Evolutionary conservation across 345 rosid species (phyloP).

Genomic region (Balakata baccata): DNA sequence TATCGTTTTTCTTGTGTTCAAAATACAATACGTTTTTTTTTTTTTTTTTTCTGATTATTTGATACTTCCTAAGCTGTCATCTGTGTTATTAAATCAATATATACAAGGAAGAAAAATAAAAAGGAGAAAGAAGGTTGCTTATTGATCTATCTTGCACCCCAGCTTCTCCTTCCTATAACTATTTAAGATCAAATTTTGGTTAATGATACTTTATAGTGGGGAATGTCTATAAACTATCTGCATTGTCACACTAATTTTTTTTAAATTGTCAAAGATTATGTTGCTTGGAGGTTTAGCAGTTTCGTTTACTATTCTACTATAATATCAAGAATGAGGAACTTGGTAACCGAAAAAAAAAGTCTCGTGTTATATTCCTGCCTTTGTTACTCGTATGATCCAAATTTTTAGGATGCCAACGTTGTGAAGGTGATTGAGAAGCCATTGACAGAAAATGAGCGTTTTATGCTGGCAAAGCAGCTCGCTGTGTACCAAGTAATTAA

Average conservation of each 20-base stretch:
- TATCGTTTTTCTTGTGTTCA: too few relatives aligned
- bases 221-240: not conserved
- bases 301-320: too few relatives aligned
- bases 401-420: conserved; percentile 68
- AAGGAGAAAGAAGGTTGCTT: not conserved
- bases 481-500: conserved; percentile 68
- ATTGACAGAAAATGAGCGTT: conserved; percentile 80
- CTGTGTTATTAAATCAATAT: too few relatives aligned
- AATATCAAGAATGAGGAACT: too few relatives aligned
- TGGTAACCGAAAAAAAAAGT: not conserved
- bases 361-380: not conserved
- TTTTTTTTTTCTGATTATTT: too few relatives aligned
- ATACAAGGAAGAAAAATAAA: not conserved
- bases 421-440: conserved; percentile 85
- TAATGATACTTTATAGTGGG: not conserved
- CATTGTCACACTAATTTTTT: not conserved
- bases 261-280: not conserved
- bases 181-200: not conserved
- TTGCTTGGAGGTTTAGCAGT: too few relatives aligned
- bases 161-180: not conserved
- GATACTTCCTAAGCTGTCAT: too few relatives aligned
- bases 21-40: too few relatives aligned
- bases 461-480: conserved; percentile 88
- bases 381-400: conserved; percentile 10
- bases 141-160: not conserved